These are phyloP conservation scores for Starmerella potacharoeniae DNA, from an alignment of 805 yeast species.

Conservation along the genomic window DNA sequence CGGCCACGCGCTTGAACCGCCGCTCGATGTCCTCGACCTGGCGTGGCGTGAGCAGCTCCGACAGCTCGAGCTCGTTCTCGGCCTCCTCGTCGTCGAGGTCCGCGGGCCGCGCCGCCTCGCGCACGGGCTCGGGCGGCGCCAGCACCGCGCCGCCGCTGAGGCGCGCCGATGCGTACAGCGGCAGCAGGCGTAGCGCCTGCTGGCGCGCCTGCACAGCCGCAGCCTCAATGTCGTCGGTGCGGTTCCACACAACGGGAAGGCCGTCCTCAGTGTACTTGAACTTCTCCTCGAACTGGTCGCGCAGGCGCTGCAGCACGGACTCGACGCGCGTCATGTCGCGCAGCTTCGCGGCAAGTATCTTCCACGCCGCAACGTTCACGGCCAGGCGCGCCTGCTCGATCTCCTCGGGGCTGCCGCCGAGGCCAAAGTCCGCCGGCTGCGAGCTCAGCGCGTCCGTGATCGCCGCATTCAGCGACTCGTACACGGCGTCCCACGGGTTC, in stretches of 20 bases:
- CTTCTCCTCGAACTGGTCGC: slow-evolving; percentile 68
- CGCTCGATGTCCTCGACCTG: slow-evolving; percentile 47
- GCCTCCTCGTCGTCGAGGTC: slow-evolving; percentile 30
- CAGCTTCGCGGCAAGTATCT: slow-evolving; percentile 43
- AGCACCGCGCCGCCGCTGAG: slow-evolving; percentile 30
- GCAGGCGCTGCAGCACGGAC: slow-evolving; percentile 49
- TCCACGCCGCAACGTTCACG: slow-evolving; percentile 54
- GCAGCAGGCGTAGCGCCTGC: slow-evolving; percentile 45
- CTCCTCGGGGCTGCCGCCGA: slow-evolving; percentile 43
- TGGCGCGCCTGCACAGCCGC: slow-evolving; percentile 51
- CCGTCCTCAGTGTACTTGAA: slow-evolving; percentile 79
- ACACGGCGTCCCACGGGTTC: slow-evolving; percentile 57
- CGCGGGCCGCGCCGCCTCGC: slow-evolving; percentile 28
- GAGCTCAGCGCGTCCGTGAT: slow-evolving; percentile 25
- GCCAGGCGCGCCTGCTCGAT: slow-evolving; percentile 35
- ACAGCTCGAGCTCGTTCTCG: slow-evolving; percentile 33
- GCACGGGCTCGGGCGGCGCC: slow-evolving; percentile 45
- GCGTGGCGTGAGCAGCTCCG: slow-evolving; percentile 41
- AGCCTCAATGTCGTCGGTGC: slow-evolving; percentile 57
- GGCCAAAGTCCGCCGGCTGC: slow-evolving; percentile 38
- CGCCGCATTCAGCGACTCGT: slow-evolving; percentile 34
- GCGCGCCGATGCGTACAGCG: slow-evolving; percentile 46
- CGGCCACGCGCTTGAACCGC: slow-evolving; percentile 63
- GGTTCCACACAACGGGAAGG: slow-evolving; percentile 71
- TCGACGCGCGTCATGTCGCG: slow-evolving; percentile 58